These are phyloP conservation scores for Neurospora sp. DNA, from an alignment of 2,329 filamentous ascomycete species.

Conservation along the genomic window DNA sequence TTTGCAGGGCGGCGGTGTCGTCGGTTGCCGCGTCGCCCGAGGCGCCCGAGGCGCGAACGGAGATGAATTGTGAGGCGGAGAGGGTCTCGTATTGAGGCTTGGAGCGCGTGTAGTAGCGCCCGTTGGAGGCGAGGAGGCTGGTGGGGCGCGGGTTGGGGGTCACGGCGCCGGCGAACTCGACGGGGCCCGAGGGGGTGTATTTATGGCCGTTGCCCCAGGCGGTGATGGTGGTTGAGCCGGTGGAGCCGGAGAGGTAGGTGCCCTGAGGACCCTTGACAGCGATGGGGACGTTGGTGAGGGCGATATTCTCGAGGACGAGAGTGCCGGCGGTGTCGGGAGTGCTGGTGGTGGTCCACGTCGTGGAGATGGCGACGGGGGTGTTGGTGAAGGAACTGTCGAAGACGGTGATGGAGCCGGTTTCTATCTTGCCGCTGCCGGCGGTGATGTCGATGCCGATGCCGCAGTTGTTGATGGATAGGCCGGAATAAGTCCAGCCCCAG, in stretches of 20 bases:
- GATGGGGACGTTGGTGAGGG: conserved; percentile 26
- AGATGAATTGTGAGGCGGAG: conserved; percentile 48
- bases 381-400: conserved; percentile 60
- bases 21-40: conserved; percentile 46
- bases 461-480: conserved; percentile 49
- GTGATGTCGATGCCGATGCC: conserved; percentile 51
- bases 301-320: conserved; percentile 46
- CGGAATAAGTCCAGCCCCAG: conserved; percentile 63
- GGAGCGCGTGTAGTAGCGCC: conserved; percentile 49
- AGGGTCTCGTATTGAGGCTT: conserved; percentile 63
- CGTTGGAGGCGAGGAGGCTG: conserved; percentile 37
- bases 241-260: conserved; percentile 47
- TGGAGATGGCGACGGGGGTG: conserved; percentile 55
- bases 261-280: conserved; percentile 29
- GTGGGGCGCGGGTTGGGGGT: conserved; percentile 38
- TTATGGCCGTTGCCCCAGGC: conserved; percentile 61
- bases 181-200: conserved; percentile 37
- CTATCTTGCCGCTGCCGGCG: conserved; percentile 38
- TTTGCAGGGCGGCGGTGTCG: conserved; percentile 50
- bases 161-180: conserved; percentile 37
- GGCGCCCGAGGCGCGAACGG: conserved; percentile 25
- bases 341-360: conserved; percentile 39
- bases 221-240: conserved; percentile 37
- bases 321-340: conserved; percentile 39
- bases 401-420: conserved; percentile 61